These are phyloP conservation scores for Sporisorium iseilematis-ciliati DNA, from an alignment of 1,284 basidiomycete species.

Conservation along the genomic window DNA sequence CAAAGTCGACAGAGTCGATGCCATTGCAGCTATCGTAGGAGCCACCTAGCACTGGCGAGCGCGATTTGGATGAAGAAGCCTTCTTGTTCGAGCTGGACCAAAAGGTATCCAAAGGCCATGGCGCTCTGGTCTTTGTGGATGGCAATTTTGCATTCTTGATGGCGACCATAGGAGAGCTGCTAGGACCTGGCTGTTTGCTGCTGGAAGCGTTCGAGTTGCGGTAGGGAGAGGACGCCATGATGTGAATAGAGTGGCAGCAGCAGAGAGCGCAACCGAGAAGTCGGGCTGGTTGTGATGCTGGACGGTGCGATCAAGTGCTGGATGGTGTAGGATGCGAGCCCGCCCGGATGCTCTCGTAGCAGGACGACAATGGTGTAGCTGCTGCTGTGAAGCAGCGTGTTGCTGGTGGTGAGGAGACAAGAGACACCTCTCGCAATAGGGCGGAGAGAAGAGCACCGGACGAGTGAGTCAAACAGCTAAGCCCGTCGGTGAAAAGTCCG, in stretches of 20 bases:
- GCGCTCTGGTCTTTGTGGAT: conserved; percentile 21
- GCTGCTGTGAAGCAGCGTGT: conserved; percentile 1
- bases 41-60: conserved; percentile 9
- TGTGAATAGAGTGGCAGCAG: neutral
- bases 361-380: neutral
- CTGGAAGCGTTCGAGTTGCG: conserved; percentile 8
- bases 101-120: conserved; percentile 48
- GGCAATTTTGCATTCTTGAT: conserved; percentile 19
- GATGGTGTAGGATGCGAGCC: neutral
- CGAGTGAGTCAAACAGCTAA: neutral
- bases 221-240: conserved; percentile 21
- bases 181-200: conserved; percentile 7
- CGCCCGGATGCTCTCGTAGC: neutral
- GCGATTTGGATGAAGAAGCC: conserved; percentile 14
- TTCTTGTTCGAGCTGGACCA: conserved; percentile 35
- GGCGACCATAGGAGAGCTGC: conserved; percentile 9
- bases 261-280: neutral
- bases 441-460: neutral
- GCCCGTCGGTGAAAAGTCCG: conserved; percentile 5
- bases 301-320: neutral
- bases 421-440: neutral
- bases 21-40: conserved; percentile 29
- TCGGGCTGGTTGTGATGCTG: neutral
- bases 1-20: conserved; percentile 20
- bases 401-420: conserved; percentile 5